These are phyloP conservation scores for Hibiscus syriacus DNA, from an alignment of 345 rosid species.

Conservation along the genomic window DNA sequence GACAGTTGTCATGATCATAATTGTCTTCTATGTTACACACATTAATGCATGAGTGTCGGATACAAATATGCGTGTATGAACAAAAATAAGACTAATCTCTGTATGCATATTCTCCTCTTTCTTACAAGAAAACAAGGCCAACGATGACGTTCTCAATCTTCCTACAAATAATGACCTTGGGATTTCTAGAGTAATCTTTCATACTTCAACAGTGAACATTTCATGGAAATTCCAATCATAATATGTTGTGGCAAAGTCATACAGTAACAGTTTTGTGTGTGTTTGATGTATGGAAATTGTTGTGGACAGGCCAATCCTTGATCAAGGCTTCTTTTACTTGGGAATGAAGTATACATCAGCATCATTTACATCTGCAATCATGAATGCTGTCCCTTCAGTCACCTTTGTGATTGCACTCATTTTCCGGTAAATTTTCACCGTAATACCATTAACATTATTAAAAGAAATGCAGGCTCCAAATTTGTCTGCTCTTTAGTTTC, in stretches of 20 bases:
- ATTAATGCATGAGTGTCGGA: not conserved
- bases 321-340: too few species aligned
- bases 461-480: not conserved
- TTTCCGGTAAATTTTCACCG: conserved; percentile 54
- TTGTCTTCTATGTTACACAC: not conserved
- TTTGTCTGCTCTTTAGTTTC: not conserved
- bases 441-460: too few species aligned
- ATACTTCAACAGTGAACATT: not conserved
- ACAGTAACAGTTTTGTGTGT: not conserved
- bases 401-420: too few species aligned
- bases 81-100: not conserved
- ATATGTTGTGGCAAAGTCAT: not conserved
- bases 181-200: conserved; percentile 54
- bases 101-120: not conserved
- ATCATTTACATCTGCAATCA: too few species aligned
- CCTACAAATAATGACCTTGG: conserved; percentile 50
- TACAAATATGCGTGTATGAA: not conserved
- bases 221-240: not conserved
- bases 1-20: too few species aligned
- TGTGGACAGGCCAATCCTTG: too few species aligned
- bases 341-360: too few species aligned
- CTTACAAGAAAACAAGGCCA: conserved; percentile 62
- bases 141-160: conserved; percentile 60
- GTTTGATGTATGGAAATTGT: not conserved
- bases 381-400: too few species aligned